Conservation (phyloP, 495 filamentous ascomycete species). For the Apiosordaria backusii region DNA sequence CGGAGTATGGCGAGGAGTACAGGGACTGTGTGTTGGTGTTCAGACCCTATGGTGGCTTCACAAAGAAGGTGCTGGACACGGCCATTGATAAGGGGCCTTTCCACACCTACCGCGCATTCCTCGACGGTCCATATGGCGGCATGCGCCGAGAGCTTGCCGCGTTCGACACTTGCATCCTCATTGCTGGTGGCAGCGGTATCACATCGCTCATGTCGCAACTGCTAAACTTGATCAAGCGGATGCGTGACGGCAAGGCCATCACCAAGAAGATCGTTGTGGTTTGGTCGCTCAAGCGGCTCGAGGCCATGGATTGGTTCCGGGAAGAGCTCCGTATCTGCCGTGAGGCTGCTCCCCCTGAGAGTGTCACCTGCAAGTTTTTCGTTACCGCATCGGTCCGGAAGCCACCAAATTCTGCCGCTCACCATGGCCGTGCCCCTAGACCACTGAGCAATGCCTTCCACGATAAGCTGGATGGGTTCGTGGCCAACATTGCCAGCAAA, state of each 20-base stretch:
- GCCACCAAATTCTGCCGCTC: slow-evolving; percentile 24
- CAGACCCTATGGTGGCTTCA: slow-evolving; percentile 86
- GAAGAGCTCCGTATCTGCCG: slow-evolving; percentile 89
- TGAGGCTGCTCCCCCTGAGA: slow-evolving; percentile 76
- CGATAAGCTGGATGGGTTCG: slow-evolving; percentile 78
- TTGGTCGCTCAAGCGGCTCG: slow-evolving; percentile 84
- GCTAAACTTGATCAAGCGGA: slow-evolving; percentile 86
- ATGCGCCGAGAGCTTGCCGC: slow-evolving; percentile 88
- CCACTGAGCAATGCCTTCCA: slow-evolving; percentile 69
- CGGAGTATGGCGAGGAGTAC: slow-evolving; percentile 79
- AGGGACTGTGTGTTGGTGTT: slow-evolving; percentile 88
- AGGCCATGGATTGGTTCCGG: slow-evolving; percentile 97
- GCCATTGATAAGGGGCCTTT: slow-evolving; percentile 78
- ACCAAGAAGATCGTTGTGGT: slow-evolving; percentile 86
- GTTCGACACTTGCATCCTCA: slow-evolving; percentile 88
- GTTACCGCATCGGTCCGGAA: slow-evolving; percentile 71
- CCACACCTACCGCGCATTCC: slow-evolving; percentile 81
- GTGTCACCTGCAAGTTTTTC: slow-evolving; percentile 90
- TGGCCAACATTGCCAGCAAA: slow-evolving; percentile 76
- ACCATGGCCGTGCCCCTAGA: slow-evolving; percentile 49
- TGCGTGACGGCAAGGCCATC: slow-evolving; percentile 88
- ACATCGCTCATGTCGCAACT: slow-evolving; percentile 89
- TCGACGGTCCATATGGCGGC: slow-evolving; percentile 93
- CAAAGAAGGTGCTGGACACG: slow-evolving; percentile 68
- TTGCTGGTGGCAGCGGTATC: slow-evolving; percentile 92